These are phyloP conservation scores for Cairneyella variabilis DNA, from an alignment of 495 filamentous ascomycete species.

Conservation along the genomic window DNA sequence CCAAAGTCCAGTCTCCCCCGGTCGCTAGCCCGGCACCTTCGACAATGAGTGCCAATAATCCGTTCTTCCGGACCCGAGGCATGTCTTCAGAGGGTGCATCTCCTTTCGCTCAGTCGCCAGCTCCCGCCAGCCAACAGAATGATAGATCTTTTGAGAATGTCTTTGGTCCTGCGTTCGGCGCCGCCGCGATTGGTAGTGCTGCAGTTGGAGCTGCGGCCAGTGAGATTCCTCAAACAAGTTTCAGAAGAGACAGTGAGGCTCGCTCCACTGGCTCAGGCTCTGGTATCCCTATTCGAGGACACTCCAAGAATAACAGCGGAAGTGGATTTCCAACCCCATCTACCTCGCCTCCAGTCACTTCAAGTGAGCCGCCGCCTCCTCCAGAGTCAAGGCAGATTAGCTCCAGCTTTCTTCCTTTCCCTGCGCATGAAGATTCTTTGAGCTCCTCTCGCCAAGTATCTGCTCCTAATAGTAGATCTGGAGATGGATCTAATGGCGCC, in stretches of 20 bases:
- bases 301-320: slow-evolving; percentile 3
- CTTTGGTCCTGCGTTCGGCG: slow-evolving; percentile 69
- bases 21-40: slow-evolving; percentile 69
- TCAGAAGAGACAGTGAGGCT: slow-evolving; percentile 51
- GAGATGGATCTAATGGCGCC: slow-evolving; percentile 45
- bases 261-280: slow-evolving; percentile 9
- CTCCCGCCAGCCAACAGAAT: slow-evolving; percentile 40
- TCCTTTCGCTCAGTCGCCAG: slow-evolving; percentile 40
- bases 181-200: slow-evolving; percentile 60
- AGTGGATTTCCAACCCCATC: slow-evolving; percentile 14
- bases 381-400: slow-evolving; percentile 69
- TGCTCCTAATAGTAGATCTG: slow-evolving; percentile 72
- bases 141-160: slow-evolving; percentile 84
- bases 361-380: slow-evolving; percentile 46
- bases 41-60: slow-evolving; percentile 76
- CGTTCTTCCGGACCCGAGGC: slow-evolving; percentile 78
- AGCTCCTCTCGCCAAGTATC: slow-evolving; percentile 76
- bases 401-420: slow-evolving; percentile 66
- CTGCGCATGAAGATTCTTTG: slow-evolving; percentile 59
- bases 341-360: not conserved
- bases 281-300: slow-evolving; percentile 2
- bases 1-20: slow-evolving; percentile 35
- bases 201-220: slow-evolving; percentile 46
- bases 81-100: slow-evolving; percentile 55
- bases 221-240: slow-evolving; percentile 57